Evolutionary conservation across 192 early-diverging fungal species (phyloP), one percentile per base, ranked within the genome.

Genomic region (Entomortierella lignicola): DNA sequence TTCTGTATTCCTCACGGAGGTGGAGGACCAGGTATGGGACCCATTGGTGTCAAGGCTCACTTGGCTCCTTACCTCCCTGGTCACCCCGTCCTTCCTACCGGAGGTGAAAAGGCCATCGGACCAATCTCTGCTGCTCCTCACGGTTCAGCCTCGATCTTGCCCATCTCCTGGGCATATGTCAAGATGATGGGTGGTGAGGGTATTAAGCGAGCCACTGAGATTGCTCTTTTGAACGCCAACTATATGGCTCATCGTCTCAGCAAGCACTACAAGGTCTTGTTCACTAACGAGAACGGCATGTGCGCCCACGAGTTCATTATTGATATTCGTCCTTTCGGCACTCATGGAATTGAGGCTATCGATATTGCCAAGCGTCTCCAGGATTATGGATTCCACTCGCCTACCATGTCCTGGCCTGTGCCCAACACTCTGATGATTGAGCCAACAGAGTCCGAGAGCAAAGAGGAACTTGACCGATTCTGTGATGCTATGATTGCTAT

Each of bases 261-360:
- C 72, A 85, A 89, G 64, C 94, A 98, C 85, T 99, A 98, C 88
- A 89, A 93, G 68, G 90, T 98, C 27, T 85, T 98, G 55, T 99
- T 84, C 84, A 94, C 94, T 31, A 98, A 98, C 86, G 85, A 93
- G 43, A 90, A 97, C 65, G 96, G 97, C 60, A 91, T 94, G 87
- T 99, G 98, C 81, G 98, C 96, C 8, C 98, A 99, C 87, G 98
- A 99, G 85, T 99, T 99, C 86, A 98, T 99, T 66, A 88, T 99
- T 42, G 98, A 99, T 83, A 91, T 92, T 44, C 91, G 96, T 51
- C 93, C 94, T n/a, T 98, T 99, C 75, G 87, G 81, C 60, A 84
- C 85, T 26, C 89, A 93, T 18, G 92, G 91, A 42, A 83, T 99
- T 77, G 90, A 96, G 80, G 98, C 93, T 12, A 94, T 99, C 60